Conservation (phyloP, 116 monocot genomes). For the Zostera marina region DNA sequence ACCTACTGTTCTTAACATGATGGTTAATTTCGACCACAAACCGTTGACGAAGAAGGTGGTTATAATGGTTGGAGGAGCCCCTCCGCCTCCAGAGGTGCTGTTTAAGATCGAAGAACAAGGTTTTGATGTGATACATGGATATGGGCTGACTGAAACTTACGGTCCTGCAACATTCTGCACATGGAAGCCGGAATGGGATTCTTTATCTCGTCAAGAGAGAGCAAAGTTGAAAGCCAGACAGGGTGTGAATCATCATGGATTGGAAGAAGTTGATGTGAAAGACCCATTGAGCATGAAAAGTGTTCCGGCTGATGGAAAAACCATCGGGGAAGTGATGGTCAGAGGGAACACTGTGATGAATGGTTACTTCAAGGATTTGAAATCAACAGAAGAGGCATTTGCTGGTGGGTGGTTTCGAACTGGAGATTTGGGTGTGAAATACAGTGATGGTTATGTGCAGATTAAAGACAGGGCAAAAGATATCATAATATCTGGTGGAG, state of each 20-base stretch:
- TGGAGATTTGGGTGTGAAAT: conserved; percentile 48
- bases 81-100: conserved; percentile 56
- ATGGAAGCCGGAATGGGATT: conserved; percentile 74
- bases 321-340: conserved; percentile 69
- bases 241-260: conserved; percentile 36
- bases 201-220: conserved; percentile 18
- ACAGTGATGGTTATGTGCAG: conserved; percentile 57
- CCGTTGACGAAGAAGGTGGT: conserved; percentile 30
- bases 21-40: conserved; percentile 22
- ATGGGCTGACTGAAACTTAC: conserved; percentile 73
- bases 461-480: conserved; percentile 66
- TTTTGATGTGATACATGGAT: conserved; percentile 40
- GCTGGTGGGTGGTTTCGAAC: conserved; percentile 56
- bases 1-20: conserved; percentile 60
- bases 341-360: conserved; percentile 81
- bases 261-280: conserved; percentile 57
- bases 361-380: conserved; percentile 58
- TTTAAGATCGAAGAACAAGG: conserved; percentile 60
- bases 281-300: conserved; percentile 56
- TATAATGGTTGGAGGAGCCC: conserved; percentile 50
- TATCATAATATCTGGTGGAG: conserved; percentile 77
- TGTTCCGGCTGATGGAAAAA: conserved; percentile 51
- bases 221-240: conserved; percentile 44
- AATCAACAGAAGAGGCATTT: conserved; percentile 35
- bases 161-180: conserved; percentile 46